These are phyloP conservation scores for Calcarisporium arbuscula DNA, from an alignment of 2,329 filamentous ascomycete genomes.

Conservation along the genomic window DNA sequence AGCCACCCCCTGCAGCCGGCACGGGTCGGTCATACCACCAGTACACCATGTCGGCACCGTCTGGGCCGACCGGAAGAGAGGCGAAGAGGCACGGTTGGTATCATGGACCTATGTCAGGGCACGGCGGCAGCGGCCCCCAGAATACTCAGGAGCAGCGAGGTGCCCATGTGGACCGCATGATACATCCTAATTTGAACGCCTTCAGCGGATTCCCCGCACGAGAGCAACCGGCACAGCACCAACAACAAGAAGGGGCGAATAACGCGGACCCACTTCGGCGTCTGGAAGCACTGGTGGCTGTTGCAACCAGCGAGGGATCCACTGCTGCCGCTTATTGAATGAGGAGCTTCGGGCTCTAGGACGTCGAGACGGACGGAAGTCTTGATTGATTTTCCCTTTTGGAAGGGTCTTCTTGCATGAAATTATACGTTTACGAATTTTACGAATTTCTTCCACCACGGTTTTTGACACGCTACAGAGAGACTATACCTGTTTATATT, in stretches of 20 bases:
- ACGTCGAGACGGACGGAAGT: background rate
- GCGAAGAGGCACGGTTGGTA: constrained; percentile 69
- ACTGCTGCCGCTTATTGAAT: constrained; percentile 34
- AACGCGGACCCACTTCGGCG: constrained; percentile 29
- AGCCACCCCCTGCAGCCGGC: constrained; percentile 21
- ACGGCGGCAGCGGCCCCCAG: constrained; percentile 27
- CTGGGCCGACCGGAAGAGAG: constrained; percentile 49
- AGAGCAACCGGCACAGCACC: constrained; percentile 20
- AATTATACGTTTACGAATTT: too few relatives aligned
- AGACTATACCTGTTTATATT: too few relatives aligned
- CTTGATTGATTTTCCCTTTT: too few relatives aligned
- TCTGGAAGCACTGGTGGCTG: constrained; percentile 37
- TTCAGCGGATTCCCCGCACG: constrained; percentile 44
- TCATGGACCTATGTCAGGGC: constrained; percentile 42
- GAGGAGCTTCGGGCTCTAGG: too few relatives aligned
- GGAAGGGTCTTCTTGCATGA: too few relatives aligned
- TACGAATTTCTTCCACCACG: too few relatives aligned
- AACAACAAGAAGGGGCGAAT: constrained; percentile 21
- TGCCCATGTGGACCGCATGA: constrained; percentile 48
- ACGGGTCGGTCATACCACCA: constrained; percentile 37
- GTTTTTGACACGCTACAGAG: too few relatives aligned
- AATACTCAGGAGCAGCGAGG: constrained; percentile 24
- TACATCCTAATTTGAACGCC: constrained; percentile 49
- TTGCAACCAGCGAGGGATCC: constrained; percentile 37
- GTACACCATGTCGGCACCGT: constrained; percentile 55